Evolutionary conservation across 2,329 filamentous ascomycete genomes (phyloP).

Genomic region (Pseudogymnoascus sp.): DNA sequence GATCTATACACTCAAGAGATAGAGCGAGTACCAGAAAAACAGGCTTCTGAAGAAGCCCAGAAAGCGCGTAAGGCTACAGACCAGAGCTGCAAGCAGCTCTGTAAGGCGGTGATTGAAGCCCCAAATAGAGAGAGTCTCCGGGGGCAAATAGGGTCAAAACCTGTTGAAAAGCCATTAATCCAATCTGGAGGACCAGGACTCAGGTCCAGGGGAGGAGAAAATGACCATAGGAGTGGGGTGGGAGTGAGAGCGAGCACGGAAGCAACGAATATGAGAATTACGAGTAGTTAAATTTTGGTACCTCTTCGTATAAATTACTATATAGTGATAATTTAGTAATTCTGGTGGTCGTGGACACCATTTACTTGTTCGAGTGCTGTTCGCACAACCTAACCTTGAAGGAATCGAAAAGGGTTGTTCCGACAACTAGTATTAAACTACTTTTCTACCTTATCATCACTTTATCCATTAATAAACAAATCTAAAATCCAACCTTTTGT

Average conservation of each 20-base stretch:
- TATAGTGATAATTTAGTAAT: not conserved
- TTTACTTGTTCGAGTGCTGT: no score
- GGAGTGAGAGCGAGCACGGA: not conserved
- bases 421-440: no score
- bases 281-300: not conserved
- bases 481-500: slow-evolving; percentile 30
- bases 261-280: not conserved
- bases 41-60: not conserved
- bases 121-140: not conserved
- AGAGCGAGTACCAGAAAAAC: not conserved
- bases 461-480: slow-evolving; percentile 21
- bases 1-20: not conserved
- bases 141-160: not conserved
- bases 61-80: not conserved
- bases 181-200: not conserved
- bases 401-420: no score
- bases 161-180: not conserved
- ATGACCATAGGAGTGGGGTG: not conserved
- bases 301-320: not conserved
- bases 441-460: not conserved
- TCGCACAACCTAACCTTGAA: no score
- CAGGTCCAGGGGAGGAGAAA: not conserved
- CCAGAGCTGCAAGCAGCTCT: not conserved
- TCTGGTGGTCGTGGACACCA: no score
- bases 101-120: not conserved